A percentile compares a stretch with the other conserved stretches of the same genome.
phyloP scores from a whole-genome alignment of 257 asterid genomes.

The Phtheirospermum japonicum region DNA sequence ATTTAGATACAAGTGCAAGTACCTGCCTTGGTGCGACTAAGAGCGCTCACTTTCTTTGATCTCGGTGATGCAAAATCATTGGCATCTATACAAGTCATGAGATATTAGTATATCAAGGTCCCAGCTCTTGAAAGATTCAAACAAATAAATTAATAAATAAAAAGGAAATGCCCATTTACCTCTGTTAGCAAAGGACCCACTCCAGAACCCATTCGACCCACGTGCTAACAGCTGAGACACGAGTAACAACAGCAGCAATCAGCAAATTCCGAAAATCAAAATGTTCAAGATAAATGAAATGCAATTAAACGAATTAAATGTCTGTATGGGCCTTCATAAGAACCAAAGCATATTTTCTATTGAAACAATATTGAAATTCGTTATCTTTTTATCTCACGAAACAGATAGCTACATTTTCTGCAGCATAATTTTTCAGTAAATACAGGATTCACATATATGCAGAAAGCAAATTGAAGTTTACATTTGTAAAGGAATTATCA shows the following conservation, averaged over 20 bases:
- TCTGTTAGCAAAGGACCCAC: conserved; percentile 10
- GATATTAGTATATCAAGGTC: neutral
- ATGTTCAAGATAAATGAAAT: too few relatives aligned
- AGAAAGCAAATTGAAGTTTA: too few relatives aligned
- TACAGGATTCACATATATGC: too few relatives aligned
- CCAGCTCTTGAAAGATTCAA: neutral
- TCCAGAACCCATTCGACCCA: conserved; percentile 27
- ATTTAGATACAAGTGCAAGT: conserved; percentile 26
- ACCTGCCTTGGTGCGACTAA: conserved; percentile 39
- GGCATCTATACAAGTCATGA: conserved; percentile 18
- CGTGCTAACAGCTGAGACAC: conserved; percentile 36
- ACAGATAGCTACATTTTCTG: too few relatives aligned
- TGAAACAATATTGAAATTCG: too few relatives aligned
- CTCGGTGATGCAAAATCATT: conserved; percentile 2
- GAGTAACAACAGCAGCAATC: conserved; percentile 21
- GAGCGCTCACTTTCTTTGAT: conserved; percentile 17
- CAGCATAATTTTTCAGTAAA: too few relatives aligned
- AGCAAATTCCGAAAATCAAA: too few relatives aligned
- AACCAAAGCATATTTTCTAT: too few relatives aligned
- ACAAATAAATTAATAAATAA: neutral
- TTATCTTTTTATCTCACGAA: too few relatives aligned
- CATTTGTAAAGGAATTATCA: too few relatives aligned
- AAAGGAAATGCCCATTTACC: conserved; percentile 26
- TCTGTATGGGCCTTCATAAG: too few relatives aligned
- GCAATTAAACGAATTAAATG: neutral